Evolutionary conservation across 192 early-diverging fungal species (phyloP).

Genomic region (Dimargaris xerosporica): DNA sequence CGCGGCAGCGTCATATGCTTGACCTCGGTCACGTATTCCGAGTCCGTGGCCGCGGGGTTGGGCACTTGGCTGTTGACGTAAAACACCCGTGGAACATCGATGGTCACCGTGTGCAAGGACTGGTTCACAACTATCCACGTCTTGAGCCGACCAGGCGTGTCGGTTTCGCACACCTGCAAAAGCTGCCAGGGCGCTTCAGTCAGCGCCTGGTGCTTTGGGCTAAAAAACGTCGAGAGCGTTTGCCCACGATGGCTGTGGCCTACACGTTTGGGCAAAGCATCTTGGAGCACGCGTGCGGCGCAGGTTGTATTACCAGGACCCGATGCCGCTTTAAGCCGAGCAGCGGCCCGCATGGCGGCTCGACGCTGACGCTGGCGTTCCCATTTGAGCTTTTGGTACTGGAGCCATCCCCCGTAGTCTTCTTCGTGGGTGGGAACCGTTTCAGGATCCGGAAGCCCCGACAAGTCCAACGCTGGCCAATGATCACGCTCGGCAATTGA

Average conservation of each 20-base stretch:
- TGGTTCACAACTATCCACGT: constrained; percentile 68
- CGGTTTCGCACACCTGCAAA: constrained; percentile 69
- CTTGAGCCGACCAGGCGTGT: constrained; percentile 71
- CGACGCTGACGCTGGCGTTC: constrained; percentile 38
- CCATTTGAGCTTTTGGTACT: constrained; percentile 65
- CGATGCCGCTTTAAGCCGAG: constrained; percentile 8
- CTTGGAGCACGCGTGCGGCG: too few relatives aligned
- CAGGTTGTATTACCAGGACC: background rate
- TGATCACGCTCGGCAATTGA: constrained; percentile 10
- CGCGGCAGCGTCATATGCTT: constrained; percentile 54
- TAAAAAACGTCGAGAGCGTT: constrained; percentile 47
- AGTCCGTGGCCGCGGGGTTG: constrained; percentile 28
- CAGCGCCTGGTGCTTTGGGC: constrained; percentile 46
- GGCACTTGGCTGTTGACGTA: constrained; percentile 64
- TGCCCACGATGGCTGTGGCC: constrained; percentile 1
- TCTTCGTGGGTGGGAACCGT: constrained; percentile 45
- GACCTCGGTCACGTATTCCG: constrained; percentile 26
- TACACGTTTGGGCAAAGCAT: too few relatives aligned
- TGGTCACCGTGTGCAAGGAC: constrained; percentile 47
- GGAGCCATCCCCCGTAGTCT: constrained; percentile 62
- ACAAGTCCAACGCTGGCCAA: background rate
- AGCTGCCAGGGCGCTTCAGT: constrained; percentile 63
- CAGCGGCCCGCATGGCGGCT: constrained; percentile 23
- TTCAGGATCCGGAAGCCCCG: constrained; percentile 22
- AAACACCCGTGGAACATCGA: constrained; percentile 67